Percentiles rank a stretch among this genome's conserved stretches.
Evolutionary conservation across 257 asterid species (phyloP).

Genomic region (Rubia yunnanensis): DNA sequence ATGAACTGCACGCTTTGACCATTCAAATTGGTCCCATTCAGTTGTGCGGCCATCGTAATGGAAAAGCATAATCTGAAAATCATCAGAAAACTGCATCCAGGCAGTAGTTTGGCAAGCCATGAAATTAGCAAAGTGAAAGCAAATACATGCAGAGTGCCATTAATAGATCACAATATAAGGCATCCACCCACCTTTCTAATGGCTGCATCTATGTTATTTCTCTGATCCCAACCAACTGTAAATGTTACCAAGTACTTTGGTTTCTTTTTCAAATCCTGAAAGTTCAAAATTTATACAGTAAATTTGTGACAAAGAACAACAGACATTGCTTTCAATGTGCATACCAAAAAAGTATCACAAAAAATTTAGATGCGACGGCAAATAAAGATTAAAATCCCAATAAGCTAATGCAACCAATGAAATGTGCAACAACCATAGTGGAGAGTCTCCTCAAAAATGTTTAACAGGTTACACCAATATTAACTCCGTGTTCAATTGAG

Average conservation of each 20-base stretch:
- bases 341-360: not conserved
- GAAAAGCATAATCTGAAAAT: conserved; percentile 91
- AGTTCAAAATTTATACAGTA: conserved; percentile 9
- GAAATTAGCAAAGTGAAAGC: not conserved
- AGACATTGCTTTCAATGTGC: not conserved
- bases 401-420: not conserved
- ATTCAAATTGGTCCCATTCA: conserved; percentile 98
- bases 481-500: not conserved
- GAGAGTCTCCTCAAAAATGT: not conserved
- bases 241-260: conserved; percentile 89
- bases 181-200: conserved; percentile 65
- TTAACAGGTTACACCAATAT: not conserved
- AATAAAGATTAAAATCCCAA: not conserved
- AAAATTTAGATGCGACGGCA: not conserved
- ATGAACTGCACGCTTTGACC: conserved; percentile 90
- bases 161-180: not conserved
- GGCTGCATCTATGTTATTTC: conserved; percentile 60
- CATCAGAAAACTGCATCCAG: conserved; percentile 68
- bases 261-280: conserved; percentile 85
- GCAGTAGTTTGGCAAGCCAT: not conserved
- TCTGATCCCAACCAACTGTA: conserved; percentile 89
- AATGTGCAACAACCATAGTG: not conserved
- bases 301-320: not conserved
- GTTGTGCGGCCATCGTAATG: conserved; percentile 92
- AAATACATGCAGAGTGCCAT: not conserved